Evolutionary conservation across 768 basidiomycete genomes (phyloP), one percentile per base, ranked within the genome.

Genomic region (Panus rudis): DNA sequence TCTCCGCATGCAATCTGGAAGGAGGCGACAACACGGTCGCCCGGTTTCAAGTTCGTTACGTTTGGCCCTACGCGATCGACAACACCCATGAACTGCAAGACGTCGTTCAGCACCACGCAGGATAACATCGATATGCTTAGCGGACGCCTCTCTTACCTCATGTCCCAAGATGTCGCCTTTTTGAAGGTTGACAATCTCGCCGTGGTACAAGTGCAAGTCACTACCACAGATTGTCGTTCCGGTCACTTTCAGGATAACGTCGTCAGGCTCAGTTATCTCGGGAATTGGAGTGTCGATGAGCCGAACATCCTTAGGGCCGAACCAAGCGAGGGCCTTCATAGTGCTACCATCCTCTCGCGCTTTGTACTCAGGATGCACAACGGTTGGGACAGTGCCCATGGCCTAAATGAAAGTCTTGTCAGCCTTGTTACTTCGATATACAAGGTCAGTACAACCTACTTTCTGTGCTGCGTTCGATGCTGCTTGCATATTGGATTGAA

Each of bases 1-100:
- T 73, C 69, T 2, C 85, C 83, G 52, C 84, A 87, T 0, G 82
- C 81, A 41, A 83, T 78, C 55, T 86, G 83, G 76, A 88, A 88
- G 2, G 78, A 79, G 0, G 76, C 73, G n/a, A 88, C 85, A 42
- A 87, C 84, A 19, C 84, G 74, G 52, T 88, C 77, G 16, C 85
- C 86, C 11, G 66, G 50, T 23, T 71, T 63, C 45, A 85, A 60
- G 37, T 78, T 76, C 28, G 60, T 75, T n/a, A 87, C 79, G 42
- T 68, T 73, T 0, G 76, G 71, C 0, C 85, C 84, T 26, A 85
- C 64, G 41, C 73, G 70, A 48, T 84, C 80, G 24, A 87, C 75
- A 26, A 73, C 60, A 2, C 84, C 84, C 78, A 82, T 82, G 57
- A 78, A 78, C 72, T 78, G 33, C 0, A 22, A 8, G 17, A 24